These are phyloP conservation scores for Pseudogymnoascus sp. DNA, from an alignment of 2,329 filamentous ascomycete genomes.

Conservation along the genomic window DNA sequence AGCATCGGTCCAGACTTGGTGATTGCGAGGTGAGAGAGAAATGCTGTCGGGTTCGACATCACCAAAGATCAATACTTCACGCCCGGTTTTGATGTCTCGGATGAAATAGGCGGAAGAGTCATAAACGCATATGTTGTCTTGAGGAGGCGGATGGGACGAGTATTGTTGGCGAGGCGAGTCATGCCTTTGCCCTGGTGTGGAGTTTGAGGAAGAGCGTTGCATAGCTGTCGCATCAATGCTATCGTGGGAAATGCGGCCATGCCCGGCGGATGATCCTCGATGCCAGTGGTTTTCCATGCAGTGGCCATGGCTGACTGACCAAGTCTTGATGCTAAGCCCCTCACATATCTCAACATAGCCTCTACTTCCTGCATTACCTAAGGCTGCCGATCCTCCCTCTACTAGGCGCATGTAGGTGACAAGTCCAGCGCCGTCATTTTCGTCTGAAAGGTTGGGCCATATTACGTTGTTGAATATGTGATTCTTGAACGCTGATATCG, in stretches of 20 bases:
- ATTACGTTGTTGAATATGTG: slow-evolving; percentile 98
- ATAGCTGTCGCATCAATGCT: neutral
- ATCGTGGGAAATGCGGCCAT: neutral
- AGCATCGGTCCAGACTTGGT: slow-evolving; percentile 78
- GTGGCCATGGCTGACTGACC: slow-evolving; percentile 81
- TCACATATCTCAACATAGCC: slow-evolving; percentile 87
- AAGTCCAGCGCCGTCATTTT: slow-evolving; percentile 87
- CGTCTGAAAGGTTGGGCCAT: slow-evolving; percentile 94
- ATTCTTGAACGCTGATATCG: slow-evolving; percentile 83
- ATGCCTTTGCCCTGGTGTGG: neutral
- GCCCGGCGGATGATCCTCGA: slow-evolving; percentile 40
- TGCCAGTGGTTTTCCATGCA: slow-evolving; percentile 69
- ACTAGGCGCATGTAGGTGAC: slow-evolving; percentile 83
- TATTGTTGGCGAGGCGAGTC: neutral
- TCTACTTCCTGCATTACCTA: slow-evolving; percentile 46
- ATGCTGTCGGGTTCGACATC: slow-evolving; percentile 90
- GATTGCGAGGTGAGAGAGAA: slow-evolving; percentile 71
- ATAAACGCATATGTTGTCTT: slow-evolving; percentile 56
- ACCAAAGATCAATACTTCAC: slow-evolving; percentile 86
- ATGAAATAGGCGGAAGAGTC: slow-evolving; percentile 95
- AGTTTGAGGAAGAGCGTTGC: neutral
- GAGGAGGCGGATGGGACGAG: neutral
- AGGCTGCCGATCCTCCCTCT: slow-evolving; percentile 76
- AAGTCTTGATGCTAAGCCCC: slow-evolving; percentile 79
- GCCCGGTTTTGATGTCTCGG: slow-evolving; percentile 58